A percentile compares a stretch with the other conserved stretches of the same genome.
Conservation (phyloP, 2,329 filamentous ascomycete species). For the Aspergillus oerlinghausenensis region DNA sequence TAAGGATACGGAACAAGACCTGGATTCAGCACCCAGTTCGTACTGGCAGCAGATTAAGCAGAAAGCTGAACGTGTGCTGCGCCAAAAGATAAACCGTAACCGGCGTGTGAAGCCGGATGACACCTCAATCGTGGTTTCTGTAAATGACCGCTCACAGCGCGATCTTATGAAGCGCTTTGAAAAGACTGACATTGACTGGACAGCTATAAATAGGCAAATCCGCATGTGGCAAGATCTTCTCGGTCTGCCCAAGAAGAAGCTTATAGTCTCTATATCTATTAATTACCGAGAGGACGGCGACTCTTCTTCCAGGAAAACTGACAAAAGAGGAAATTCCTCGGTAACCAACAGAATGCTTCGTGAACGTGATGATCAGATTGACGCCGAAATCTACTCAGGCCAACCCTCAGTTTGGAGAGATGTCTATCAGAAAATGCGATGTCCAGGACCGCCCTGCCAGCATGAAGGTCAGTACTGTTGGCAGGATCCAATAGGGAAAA, state of each 20-base stretch:
- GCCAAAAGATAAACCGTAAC: conserved; percentile 15
- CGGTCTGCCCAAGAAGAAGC: conserved; percentile 16
- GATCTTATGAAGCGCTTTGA: conserved; percentile 21
- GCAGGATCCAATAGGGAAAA: conserved; percentile 29
- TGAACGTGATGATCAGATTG: conserved; percentile 18
- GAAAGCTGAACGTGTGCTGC: conserved; percentile 11
- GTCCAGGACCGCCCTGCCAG: conserved; percentile 23
- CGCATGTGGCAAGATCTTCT: conserved; percentile 16
- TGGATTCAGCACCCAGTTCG: conserved; percentile 11
- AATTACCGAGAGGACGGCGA: conserved; percentile 23
- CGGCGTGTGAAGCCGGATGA: conserved; percentile 18
- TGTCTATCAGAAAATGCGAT: conserved; percentile 30
- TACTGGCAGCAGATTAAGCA: conserved; percentile 18
- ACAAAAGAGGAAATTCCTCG: conserved; percentile 18
- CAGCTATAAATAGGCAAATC: conserved; percentile 18
- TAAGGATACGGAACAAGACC: conserved; percentile 19
- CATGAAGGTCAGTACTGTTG: conserved; percentile 28
- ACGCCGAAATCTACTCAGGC: conserved; percentile 20
- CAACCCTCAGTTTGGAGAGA: conserved; percentile 24
- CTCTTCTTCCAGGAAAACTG: not conserved
- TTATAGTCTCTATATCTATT: conserved; percentile 19
- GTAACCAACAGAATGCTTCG: conserved; percentile 22
- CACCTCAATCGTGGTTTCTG: conserved; percentile 11
- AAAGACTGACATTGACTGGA: conserved; percentile 19
- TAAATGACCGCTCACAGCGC: conserved; percentile 18